These are phyloP conservation scores for Leccinum insigne DNA, from an alignment of 1,284 basidiomycete genomes.

Conservation along the genomic window DNA sequence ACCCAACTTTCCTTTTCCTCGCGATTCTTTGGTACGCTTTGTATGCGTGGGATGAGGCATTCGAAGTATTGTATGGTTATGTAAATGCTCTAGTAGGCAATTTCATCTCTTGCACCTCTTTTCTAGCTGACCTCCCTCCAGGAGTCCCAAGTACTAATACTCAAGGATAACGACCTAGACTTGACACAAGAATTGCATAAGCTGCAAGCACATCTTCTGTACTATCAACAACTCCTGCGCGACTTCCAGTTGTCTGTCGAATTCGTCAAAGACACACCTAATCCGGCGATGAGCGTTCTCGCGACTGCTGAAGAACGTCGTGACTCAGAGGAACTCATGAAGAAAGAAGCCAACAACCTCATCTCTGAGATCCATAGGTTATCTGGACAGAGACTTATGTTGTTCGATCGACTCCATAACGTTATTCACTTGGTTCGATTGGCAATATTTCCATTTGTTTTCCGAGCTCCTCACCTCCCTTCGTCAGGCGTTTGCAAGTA, in stretches of 20 bases:
- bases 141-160: conserved; percentile 49
- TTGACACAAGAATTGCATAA: conserved; percentile 51
- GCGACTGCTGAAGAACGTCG: conserved; percentile 15
- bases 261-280: conserved; percentile 46
- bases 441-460: background rate
- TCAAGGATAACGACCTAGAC: conserved; percentile 36
- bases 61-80: conserved; percentile 49
- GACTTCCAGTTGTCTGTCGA: conserved; percentile 50
- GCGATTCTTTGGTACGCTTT: conserved; percentile 56
- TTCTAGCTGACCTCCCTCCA: conserved; percentile 17
- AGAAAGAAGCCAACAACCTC: conserved; percentile 44
- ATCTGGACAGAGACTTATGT: conserved; percentile 41
- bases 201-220: conserved; percentile 53
- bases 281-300: conserved; percentile 40
- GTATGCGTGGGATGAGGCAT: conserved; percentile 58
- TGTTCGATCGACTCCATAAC: conserved; percentile 49
- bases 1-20: conserved; percentile 55
- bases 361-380: conserved; percentile 47
- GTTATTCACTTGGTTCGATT: conserved; percentile 45
- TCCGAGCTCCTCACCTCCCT: background rate
- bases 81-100: conserved; percentile 44
- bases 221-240: conserved; percentile 51
- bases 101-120: background rate
- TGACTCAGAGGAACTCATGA: conserved; percentile 33
- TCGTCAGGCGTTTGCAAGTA: conserved; percentile 47